These are phyloP conservation scores for Malassezia sympodialis DNA, from an alignment of 1,284 basidiomycete genomes.

Conservation along the genomic window DNA sequence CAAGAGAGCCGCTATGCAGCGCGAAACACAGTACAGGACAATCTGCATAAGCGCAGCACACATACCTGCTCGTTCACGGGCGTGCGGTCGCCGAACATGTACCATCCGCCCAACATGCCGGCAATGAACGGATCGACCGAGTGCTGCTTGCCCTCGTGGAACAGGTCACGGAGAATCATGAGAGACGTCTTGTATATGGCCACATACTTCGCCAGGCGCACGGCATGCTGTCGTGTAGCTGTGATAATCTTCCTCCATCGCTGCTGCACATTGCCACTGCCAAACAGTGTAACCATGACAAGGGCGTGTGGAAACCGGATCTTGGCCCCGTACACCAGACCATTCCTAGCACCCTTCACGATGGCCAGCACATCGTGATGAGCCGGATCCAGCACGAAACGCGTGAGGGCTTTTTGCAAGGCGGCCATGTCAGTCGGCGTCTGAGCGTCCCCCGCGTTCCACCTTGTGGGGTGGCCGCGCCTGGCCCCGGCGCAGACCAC, in stretches of 20 bases:
- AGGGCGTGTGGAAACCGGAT: slow-evolving; percentile 93
- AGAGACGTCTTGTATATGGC: slow-evolving; percentile 80
- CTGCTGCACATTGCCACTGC: slow-evolving; percentile 47
- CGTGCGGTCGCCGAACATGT: slow-evolving; percentile 84
- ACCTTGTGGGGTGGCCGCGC: not conserved
- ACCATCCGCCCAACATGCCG: slow-evolving; percentile 79
- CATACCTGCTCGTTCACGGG: slow-evolving; percentile 95
- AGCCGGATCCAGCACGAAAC: slow-evolving; percentile 54
- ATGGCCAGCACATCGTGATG: slow-evolving; percentile 84
- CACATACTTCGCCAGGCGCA: slow-evolving; percentile 86
- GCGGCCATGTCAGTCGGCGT: slow-evolving; percentile 2
- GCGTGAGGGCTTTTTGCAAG: slow-evolving; percentile 24
- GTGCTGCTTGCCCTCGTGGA: slow-evolving; percentile 60
- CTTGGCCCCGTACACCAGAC: slow-evolving; percentile 88
- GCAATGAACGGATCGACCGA: slow-evolving; percentile 80
- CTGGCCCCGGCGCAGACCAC: not conserved
- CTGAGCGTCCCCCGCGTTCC: not conserved
- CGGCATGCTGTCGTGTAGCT: slow-evolving; percentile 77
- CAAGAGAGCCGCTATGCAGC: slow-evolving; percentile 39
- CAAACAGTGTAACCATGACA: slow-evolving; percentile 91
- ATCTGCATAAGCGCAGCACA: slow-evolving; percentile 56
- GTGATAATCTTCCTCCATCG: slow-evolving; percentile 63
- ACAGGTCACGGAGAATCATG: slow-evolving; percentile 59
- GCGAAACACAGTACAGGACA: slow-evolving; percentile 62
- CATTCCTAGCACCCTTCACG: slow-evolving; percentile 78